Evolutionary conservation across 352 stramenopile genomes (phyloP), one percentile per base, ranked within the genome.

Genomic region (Globisporangium cederbergense): DNA sequence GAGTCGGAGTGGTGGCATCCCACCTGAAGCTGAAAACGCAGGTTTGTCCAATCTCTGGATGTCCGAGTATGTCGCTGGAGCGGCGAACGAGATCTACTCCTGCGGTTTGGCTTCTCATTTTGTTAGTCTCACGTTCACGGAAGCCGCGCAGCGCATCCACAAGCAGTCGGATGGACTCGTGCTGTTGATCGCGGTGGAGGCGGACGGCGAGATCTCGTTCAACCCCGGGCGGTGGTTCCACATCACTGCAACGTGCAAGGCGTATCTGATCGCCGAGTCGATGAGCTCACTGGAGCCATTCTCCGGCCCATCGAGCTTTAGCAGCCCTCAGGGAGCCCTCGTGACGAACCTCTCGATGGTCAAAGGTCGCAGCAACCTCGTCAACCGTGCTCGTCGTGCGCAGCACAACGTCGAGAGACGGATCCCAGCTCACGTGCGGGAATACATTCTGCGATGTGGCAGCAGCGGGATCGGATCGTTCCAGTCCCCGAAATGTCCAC

Each of bases 11-110:
- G 73, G 72, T 0, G 79, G 83, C 7, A 52, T 85, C 2, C 70
- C 76, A 3, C 53, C 56, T 16, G 67, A 58, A 20, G 45, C 50
- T 5, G 45, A 54, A 14, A 22, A 67, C 3, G 32, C 53, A 18
- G 51, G 30, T 3, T 34, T 58, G 3, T 49, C 46, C 0, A 49
- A 65, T 4, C 34, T 73, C 30, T 95, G 84, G 84, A 68, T 90
- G 13, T 75, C 74, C 18, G 85, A 96, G 72, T 96, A 96, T 65
- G 76, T 94, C 20, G 75, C 74, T 7, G 87, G 87, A 3, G 83
- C 87, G 14, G 75, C 78, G 1, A 94, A 93, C 34, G 86, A 96
- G 55, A 96, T 96, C 55, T 93, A 94, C 62, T 80, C 86, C 16
- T 91, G 83, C 45, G 66, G 60, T 10, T 56, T 95, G 7, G 75